Evolutionary conservation across 2,329 filamentous ascomycete genomes (phyloP), one percentile per base, ranked within the genome.

Genomic region (Aschersonia sp.): DNA sequence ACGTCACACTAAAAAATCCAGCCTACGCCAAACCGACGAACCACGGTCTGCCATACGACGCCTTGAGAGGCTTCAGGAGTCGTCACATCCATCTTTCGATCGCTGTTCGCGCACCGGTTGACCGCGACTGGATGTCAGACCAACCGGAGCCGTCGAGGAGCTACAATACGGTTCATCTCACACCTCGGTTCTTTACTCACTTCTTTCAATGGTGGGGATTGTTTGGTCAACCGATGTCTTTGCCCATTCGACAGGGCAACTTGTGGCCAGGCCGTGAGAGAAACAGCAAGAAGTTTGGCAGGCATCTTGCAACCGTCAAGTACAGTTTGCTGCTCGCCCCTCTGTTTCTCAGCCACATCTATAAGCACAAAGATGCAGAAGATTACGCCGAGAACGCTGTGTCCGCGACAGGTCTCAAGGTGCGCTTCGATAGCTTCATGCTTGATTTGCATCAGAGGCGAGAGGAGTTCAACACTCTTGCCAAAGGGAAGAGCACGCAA

Each of bases 181-280:
- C 86, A 1, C 92, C 92, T 5, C 82, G 89, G 6, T 95, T 98
- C 70, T 98, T 98, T 63, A 96, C 91, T 0, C 92, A 98, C 62
- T 98, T 98, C 71, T 97, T 89, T 68, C 81, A 82, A 49, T 98
- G 92, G 92, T 97, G 89, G 89, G 91, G 85, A 1, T 80, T 97
- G 55, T 98, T 98, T 65, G 89, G 89, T 6, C 89, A 91, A 1
- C 85, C 91, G 6, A 89, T 97, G 82, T 94, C 91, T 9, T 73
- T 98, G 31, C 94, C 92, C 9, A 84, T 98, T 49, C 86, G 92
- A 1, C 94, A 98, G 68, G 92, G 92, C 12, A 76, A 78, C 44
- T 74, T 98, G 3, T 98, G 89, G 81, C 91, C 89, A 5, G 89
- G 88, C 0, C 77, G 89, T 30, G 92, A 96, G 56, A 96, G 95